Conservation (phyloP, 208 protist species). For the Trypanosomatidae sp. region DNA sequence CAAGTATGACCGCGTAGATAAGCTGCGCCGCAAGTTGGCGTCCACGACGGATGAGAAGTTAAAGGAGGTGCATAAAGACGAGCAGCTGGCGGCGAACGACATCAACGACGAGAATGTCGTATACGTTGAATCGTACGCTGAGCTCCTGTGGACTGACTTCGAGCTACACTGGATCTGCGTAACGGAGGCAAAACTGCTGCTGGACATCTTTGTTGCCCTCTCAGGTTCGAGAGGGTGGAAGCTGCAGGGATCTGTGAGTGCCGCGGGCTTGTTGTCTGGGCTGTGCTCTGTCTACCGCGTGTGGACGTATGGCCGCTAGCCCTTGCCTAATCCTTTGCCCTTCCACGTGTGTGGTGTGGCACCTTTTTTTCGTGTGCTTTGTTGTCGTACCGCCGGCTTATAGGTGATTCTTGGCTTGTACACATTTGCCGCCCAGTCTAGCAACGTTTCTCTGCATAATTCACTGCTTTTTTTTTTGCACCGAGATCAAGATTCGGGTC, state of each 20-base stretch:
- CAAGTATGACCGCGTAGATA: conserved; percentile 85
- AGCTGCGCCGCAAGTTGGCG: conserved; percentile 68
- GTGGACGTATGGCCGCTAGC: conserved; percentile 87
- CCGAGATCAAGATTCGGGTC: not conserved
- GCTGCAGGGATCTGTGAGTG: conserved; percentile 64
- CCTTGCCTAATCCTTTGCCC: not conserved
- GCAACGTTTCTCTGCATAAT: too few species aligned
- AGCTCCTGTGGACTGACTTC: conserved; percentile 89
- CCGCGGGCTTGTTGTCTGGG: conserved; percentile 80
- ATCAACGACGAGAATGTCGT: conserved; percentile 57
- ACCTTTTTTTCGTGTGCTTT: not conserved
- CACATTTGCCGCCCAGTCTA: too few species aligned
- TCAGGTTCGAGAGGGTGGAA: conserved; percentile 66
- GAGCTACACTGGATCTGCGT: conserved; percentile 91
- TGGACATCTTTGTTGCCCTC: conserved; percentile 87
- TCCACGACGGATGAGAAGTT: conserved; percentile 34
- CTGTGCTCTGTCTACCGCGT: conserved; percentile 90
- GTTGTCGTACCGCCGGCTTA: not conserved
- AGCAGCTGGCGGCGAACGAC: conserved; percentile 19
- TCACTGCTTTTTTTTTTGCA: not conserved
- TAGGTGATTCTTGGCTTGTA: too few species aligned
- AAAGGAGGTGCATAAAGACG: conserved; percentile 16
- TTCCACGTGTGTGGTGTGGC: not conserved
- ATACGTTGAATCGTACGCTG: conserved; percentile 74
- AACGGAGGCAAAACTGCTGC: conserved; percentile 83